Base-by-base conservation (phyloP, 1,139 yeast species). In the Hansenula sp. region DNA sequence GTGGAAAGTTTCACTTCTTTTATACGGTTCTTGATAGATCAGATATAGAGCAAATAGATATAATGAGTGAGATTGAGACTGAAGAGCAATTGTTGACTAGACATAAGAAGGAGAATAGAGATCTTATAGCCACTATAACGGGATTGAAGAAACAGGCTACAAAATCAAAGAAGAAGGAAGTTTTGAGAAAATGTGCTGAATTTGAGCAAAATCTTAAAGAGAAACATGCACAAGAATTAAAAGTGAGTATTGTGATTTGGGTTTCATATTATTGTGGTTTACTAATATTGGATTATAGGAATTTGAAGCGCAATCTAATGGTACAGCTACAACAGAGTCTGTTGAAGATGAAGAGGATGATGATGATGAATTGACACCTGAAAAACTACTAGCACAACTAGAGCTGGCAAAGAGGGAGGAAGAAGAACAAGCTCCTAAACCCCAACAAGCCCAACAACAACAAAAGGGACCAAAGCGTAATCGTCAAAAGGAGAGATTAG, bases 121-220 rank as follows among this genome's bases (percentile, higher is more conserved):
- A 86, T 44, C 66, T 87, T 45, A 69, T 76, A 18, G 81, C 84
- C 12, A 73, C 75, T 29, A 69, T 79, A 22, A 86, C 95, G 1
- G 82, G 84, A 1, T 64, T 88, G 71, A 86, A 83, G 65, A 86
- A 87, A 53, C 92, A 82, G 60, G 92, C 92, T 3, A 79, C 87
- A 17, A 87, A 87, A 59, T 81, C 88, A 43, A 86, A 82, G 34
- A 75, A 86, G 52, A 82, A 80, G 59, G 74, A 71, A 48, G 69
- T 71, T 42, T 68, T 66, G 47, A 68, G 68, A 42, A 75, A 74
- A 53, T 82, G 90, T 48, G 70, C 68, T 34, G 77, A 71, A 37
- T 51, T 87, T 64, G 87, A 85, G 53, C 64, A 64, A 3, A 76
- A 70, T 10, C 56, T 86, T 52, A 75, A 74, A 42, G 53, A 48